Evolutionary conservation across 371 early-diverging fungal species (phyloP), one percentile per base, ranked within the genome.

Genomic region (Mortierella sp.): DNA sequence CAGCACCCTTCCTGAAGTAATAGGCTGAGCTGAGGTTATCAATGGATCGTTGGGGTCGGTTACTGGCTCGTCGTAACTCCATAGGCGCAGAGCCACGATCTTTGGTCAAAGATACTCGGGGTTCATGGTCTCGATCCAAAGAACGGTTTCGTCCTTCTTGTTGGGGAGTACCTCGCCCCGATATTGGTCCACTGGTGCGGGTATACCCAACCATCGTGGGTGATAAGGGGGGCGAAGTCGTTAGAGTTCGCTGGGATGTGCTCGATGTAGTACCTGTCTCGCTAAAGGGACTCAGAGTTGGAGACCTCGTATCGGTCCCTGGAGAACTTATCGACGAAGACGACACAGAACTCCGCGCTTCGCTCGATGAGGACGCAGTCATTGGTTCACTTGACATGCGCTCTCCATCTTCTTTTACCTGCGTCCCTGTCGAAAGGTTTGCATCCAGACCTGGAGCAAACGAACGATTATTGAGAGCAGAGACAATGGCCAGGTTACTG

Each of bases 21-120:
- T 63, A 67, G 6, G 75, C 61, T 0, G 75, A 70, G 18, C 70
- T 43, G n/a, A 75, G 62, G 57, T 75, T 71, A 51, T 70, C 76
- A 28, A 70, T 57, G 1, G 76, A 75, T 1, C 70, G 70, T 37
- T 74, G 75, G 26, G 56, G 75, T 7, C 75, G 52, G 29, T n/a
- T 65, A 37, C 37, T 37, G 9, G 70, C 63, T 16, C 70, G 46
- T 6, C 70, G 70, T 30, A 66, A 23, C 37, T 75, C 75, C 70
- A 75, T 75, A 23, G 71, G 61, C 2, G 76, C 65, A 1, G 71
- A 68, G 25, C 65, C 63, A 61, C 65, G 63, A 21, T 50, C 46
- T 56, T 61, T 71, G 46, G 23, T 43, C 16, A 45, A 6, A 37
- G 44, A 30, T 14, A 58, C 37, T 14, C 59, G 44, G 1, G 47